Percentiles rank a stretch among this genome's conserved stretches.
Conservation (phyloP, 192 early-diverging fungal species). For the Backusella liffmaniae region DNA sequence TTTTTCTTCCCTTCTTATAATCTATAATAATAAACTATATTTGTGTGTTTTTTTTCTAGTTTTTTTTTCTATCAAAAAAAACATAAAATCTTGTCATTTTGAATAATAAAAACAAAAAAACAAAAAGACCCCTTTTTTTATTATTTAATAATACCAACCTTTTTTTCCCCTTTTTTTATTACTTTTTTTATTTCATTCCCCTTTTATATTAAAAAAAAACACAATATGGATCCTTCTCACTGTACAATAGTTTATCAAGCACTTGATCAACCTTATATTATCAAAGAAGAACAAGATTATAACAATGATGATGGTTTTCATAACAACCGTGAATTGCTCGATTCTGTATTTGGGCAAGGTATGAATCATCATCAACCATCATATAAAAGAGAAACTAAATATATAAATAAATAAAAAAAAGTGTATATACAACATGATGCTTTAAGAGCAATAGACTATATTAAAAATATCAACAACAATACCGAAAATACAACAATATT, state of each 20-base stretch:
- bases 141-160: background rate
- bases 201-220: conserved; percentile 1
- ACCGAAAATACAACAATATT: background rate
- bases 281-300: background rate
- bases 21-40: background rate
- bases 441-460: conserved; percentile 13
- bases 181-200: background rate
- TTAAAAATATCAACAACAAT: background rate
- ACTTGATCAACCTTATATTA: conserved; percentile 3
- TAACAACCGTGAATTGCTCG: background rate
- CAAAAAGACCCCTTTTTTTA: background rate
- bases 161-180: background rate
- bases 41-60: background rate
- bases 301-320: background rate
- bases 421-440: conserved; percentile 15
- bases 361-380: background rate
- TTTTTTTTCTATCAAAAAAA: background rate
- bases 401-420: background rate
- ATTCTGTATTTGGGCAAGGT: conserved; percentile 20
- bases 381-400: background rate
- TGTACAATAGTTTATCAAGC: conserved; percentile 15
- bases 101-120: background rate
- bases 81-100: background rate
- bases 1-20: background rate
- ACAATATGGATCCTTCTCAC: conserved; percentile 13